Evolutionary conservation across 2,329 filamentous ascomycete genomes (phyloP).

Genomic region (Arachnopeziza araneosa): DNA sequence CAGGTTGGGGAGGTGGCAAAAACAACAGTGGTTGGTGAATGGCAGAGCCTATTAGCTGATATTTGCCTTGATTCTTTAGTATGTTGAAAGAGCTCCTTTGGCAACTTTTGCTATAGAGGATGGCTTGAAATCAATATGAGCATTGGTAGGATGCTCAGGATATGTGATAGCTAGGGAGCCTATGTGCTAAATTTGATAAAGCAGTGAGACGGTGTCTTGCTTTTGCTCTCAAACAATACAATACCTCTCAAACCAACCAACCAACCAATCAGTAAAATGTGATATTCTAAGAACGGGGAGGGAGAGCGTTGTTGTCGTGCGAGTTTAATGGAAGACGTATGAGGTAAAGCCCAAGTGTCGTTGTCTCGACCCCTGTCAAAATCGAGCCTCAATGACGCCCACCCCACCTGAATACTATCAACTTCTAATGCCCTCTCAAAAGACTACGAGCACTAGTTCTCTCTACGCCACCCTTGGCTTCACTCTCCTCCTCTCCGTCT

Average conservation of each 20-base stretch:
- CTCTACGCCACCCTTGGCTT: slow-evolving; percentile 39
- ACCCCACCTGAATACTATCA: slow-evolving; percentile 3
- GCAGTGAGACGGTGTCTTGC: too few relatives aligned
- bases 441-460: slow-evolving; percentile 13
- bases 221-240: too few relatives aligned
- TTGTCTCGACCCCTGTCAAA: neutral
- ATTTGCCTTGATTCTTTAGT: neutral
- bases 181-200: too few relatives aligned
- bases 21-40: neutral
- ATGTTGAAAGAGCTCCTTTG: too few relatives aligned
- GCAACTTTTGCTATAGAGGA: too few relatives aligned
- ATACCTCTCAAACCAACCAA: too few relatives aligned
- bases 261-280: too few relatives aligned
- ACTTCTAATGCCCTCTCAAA: slow-evolving; percentile 15
- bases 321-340: neutral
- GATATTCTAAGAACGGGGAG: neutral
- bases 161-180: too few relatives aligned
- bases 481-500: slow-evolving; percentile 42
- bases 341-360: neutral
- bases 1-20: neutral
- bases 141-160: too few relatives aligned
- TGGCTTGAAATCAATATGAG: too few relatives aligned
- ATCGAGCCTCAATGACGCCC: slow-evolving; percentile 2
- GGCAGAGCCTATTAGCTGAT: neutral
- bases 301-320: neutral